These are phyloP conservation scores for Fusarium palustre DNA, from an alignment of 2,329 filamentous ascomycete species.

Conservation along the genomic window DNA sequence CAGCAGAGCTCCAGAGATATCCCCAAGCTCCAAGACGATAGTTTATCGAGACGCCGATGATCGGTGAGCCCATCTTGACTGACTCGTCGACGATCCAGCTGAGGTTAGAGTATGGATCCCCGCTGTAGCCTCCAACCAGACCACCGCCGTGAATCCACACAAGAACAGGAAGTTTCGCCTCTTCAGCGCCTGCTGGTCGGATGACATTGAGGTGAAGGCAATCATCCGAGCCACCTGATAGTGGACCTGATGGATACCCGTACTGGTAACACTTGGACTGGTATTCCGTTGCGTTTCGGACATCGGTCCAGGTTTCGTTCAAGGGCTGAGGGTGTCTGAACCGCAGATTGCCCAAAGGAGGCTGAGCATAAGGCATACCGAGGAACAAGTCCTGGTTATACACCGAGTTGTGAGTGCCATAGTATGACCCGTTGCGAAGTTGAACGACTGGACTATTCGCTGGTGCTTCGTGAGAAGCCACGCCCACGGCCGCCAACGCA, in stretches of 20 bases:
- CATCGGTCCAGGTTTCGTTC: slow-evolving; percentile 26
- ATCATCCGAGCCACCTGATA: slow-evolving; percentile 26
- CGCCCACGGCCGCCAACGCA: background rate
- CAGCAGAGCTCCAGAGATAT: slow-evolving; percentile 19
- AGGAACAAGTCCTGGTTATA: slow-evolving; percentile 36
- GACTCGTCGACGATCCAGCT: slow-evolving; percentile 29
- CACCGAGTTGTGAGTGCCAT: slow-evolving; percentile 6
- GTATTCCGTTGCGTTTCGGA: slow-evolving; percentile 30
- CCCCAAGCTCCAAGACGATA: slow-evolving; percentile 38
- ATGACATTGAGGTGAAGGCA: slow-evolving; percentile 33
- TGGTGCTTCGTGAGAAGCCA: background rate
- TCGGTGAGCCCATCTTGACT: slow-evolving; percentile 25
- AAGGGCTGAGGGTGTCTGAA: slow-evolving; percentile 25
- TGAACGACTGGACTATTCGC: slow-evolving; percentile 2
- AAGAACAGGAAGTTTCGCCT: slow-evolving; percentile 24
- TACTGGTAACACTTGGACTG: slow-evolving; percentile 33
- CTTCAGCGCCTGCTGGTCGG: background rate
- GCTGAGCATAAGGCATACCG: slow-evolving; percentile 33
- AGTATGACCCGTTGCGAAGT: slow-evolving; percentile 34
- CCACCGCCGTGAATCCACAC: slow-evolving; percentile 38
- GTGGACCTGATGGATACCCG: slow-evolving; percentile 13
- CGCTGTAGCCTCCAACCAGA: slow-evolving; percentile 23
- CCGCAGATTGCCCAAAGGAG: slow-evolving; percentile 27
- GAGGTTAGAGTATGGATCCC: slow-evolving; percentile 7
- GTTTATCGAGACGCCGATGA: slow-evolving; percentile 33